Evolutionary conservation across 345 rosid species (phyloP), one percentile per base, ranked within the genome.

Genomic region (Murraya koenigii): DNA sequence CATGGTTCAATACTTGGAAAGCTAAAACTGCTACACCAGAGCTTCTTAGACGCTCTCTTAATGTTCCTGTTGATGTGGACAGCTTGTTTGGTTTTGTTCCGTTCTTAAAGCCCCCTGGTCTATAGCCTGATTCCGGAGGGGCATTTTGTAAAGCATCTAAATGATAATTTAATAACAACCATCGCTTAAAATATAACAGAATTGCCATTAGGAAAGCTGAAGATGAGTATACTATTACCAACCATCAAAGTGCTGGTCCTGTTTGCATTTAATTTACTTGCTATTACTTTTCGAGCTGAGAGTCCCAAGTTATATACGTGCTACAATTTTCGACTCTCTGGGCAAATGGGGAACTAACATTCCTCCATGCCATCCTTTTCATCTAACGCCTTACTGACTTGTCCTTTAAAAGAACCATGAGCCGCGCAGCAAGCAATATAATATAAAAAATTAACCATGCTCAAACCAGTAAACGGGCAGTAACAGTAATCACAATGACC

Each of bases 1-100:
- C 98, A 1, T 95, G 98, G 99, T 95, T 95, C 85, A 89, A 79
- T 71, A 80, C 92, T 32, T 95, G 99, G 99, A 91, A 90, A 83
- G 95, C 98, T 52, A 79, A 85, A 52, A 89, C 99, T 28, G 52
- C 83, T 26, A 69, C 90, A 3, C 99, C 97, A 0, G 93, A 91
- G 82, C 66, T 90, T 54, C 84, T 93, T 60, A 87, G 82, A 66
- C 85, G 77, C 19, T 83, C 86, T 64, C 88, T 93, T 54, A 82
- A 72, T 25, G 72, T 80, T 66, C 98, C 98, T 22, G 35, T 93
- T 25, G 94, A 95, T 80, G 78, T 92, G n/a, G 97, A 92, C 3
- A 75, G 81, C 14, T 58, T 88, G 30, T 88, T 84, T 35, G 73
- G 86, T 76, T 82, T 80, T 75, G 88, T 68, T 78, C 98, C 97